phyloP scores from a whole-genome alignment of 163 green algal genomes.

The Volvox carteri region DNA sequence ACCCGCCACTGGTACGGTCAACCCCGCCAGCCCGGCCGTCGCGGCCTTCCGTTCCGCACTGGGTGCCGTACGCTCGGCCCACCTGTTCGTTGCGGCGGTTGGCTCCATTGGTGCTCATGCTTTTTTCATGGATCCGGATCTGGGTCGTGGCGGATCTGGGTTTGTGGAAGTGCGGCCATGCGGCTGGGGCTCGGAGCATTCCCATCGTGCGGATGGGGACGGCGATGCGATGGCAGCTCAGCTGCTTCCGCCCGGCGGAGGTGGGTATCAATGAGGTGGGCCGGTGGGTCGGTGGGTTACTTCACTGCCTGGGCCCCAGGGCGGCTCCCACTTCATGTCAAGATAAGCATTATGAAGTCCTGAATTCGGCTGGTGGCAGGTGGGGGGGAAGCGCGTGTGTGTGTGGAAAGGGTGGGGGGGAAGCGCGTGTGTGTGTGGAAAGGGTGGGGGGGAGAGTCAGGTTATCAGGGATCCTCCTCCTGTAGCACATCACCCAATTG shows the following conservation, averaged over 20 bases:
- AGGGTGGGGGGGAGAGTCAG: too few species aligned
- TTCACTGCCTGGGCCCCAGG: too few species aligned
- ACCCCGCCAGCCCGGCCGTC: background rate
- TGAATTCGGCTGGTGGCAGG: too few species aligned
- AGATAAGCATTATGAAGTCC: too few species aligned
- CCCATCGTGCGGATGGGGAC: background rate
- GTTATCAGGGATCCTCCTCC: too few species aligned
- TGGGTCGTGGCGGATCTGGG: background rate
- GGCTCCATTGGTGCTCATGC: conserved; percentile 22
- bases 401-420: too few species aligned
- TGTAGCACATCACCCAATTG: too few species aligned
- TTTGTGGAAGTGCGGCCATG: conserved; percentile 40
- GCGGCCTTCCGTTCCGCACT: background rate
- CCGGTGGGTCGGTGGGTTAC: background rate
- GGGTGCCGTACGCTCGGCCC: conserved; percentile 24
- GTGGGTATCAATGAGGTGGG: too few species aligned
- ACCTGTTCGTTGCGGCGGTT: conserved; percentile 8
- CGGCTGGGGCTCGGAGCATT: conserved; percentile 18
- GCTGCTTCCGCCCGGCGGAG: conserved; percentile 20
- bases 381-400: too few species aligned
- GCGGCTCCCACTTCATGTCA: too few species aligned
- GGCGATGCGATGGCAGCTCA: conserved; percentile 13
- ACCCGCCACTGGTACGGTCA: background rate
- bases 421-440: too few species aligned
- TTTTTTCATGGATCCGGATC: conserved; percentile 40